Evolutionary conservation across 768 basidiomycete species (phyloP), one percentile per base, ranked within the genome.

Genomic region (Sarcodon aspratus): DNA sequence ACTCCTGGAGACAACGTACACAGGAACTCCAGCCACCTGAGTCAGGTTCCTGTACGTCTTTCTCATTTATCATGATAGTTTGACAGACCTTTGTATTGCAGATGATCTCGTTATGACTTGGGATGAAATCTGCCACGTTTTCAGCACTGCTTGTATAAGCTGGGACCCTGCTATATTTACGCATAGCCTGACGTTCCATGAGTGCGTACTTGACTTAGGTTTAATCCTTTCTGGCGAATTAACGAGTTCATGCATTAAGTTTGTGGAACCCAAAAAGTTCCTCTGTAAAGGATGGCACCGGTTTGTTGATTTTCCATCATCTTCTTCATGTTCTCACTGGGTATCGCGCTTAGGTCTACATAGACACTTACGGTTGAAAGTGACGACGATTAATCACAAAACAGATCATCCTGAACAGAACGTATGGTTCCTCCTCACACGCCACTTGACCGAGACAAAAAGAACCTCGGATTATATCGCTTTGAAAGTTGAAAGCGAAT

Each of bases 101-200:
- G 47, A 52, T 12, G 47, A 52, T 12, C 52, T 48, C 21, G 50
- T 55, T 8, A 75, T 96, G 47, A 72, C 80, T 0, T 97, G 93
- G 93, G 75, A 83, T 12, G 78, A 81, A 36, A 72, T 85, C 9
- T 74, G 91, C 40, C 69, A 75, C 6, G 64, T 76, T 0, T 97
- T 97, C 54, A 81, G 89, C 34, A 78, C 85, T 2, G 63, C 95
- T 36, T 91, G 92, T 63, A 60, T 87, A 34, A 95, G 85, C 59
- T 98, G 95, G 95, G 73, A 92, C 61, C 88, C 92, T 0, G 54
- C 45, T 0, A 67, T 76, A 2, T 85, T 89, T 66, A 54, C 66
- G 3, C 63, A 70, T 31, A 52, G 53, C 1, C 54, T 78, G 21
- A 66, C 56, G 12, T 77, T 88, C 52, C 90, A 95, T 51, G 83